Base-by-base conservation (phyloP, 1,284 basidiomycete genomes). In the Cutaneotrichosporon arboriforme region DNA sequence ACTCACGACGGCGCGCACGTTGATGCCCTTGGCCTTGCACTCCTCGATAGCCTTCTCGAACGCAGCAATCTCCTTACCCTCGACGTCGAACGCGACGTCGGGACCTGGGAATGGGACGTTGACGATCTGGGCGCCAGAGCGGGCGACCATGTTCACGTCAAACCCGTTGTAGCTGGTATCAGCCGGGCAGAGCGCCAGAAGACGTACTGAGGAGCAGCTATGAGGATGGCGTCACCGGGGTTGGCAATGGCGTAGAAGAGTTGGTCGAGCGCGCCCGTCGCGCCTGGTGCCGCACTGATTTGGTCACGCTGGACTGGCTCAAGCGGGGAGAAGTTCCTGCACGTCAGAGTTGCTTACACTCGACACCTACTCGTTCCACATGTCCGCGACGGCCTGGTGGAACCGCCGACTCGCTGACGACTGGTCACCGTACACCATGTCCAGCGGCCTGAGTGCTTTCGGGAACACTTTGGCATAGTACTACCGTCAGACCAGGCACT, bases 91-190 rank as follows among this genome's bases (percentile, higher is more conserved):
- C 12, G 37, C 45, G 2, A 48, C 51, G 8, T 36, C 42, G 13
- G 42, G 42, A 4, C 33, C 31, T 3, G 57, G 47, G 2, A 52
- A 46, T 2, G 39, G 38, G 39, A 61, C 58, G 23, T 59, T 46
- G 21, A 46, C 33, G 34, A 52, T 23, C 22, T 23, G 36, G 36
- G 45, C 40, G 37, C 35, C 26, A 4, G 46, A 46, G 22, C 52
- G 51, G 12, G 49, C 46, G 18, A 52, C 49, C 57, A 61, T 59
- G 60, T 61, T 35, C 46, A 50, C 56, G 35, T 56, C 61, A 46
- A 73, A 73, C 15, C 67, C 67, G 22, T 69, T 64, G 61, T 72
- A 72, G 55, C 54, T 56, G 41, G 2, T 20, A 18, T 48, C 8
- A 48, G 38, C 37, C 15, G 35, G n/a, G 35, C 20, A 8, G 14